Conservation (phyloP, 106 monocot species). For the Cymbidium sinense region DNA sequence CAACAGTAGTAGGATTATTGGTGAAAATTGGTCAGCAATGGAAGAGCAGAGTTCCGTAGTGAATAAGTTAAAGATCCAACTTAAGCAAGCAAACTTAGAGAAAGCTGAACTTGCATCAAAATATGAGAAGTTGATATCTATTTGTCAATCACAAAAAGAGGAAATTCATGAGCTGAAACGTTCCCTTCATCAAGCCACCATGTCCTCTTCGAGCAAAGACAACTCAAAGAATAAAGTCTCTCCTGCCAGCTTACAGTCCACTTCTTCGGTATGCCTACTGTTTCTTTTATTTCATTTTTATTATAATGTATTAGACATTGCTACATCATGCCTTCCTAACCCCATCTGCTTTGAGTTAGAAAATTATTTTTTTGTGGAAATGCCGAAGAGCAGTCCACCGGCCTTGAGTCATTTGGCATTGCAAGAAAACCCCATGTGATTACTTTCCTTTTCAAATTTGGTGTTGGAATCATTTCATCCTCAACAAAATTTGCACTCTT, state of each 20-base stretch:
- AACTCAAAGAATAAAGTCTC: slow-evolving; percentile 23
- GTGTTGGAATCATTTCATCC: too few relatives aligned
- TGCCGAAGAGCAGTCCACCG: too few relatives aligned
- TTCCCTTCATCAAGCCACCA: slow-evolving; percentile 20
- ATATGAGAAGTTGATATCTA: slow-evolving; percentile 63
- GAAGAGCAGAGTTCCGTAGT: slow-evolving; percentile 40
- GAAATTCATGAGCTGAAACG: slow-evolving; percentile 75
- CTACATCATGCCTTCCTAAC: neutral
- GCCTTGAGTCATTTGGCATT: too few relatives aligned
- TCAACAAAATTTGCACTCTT: too few relatives aligned
- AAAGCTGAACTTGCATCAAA: slow-evolving; percentile 61
- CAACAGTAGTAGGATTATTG: slow-evolving; percentile 1
- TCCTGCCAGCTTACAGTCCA: slow-evolving; percentile 17
- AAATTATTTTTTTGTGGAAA: too few relatives aligned
- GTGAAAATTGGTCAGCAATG: slow-evolving; percentile 8
- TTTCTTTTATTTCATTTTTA: neutral
- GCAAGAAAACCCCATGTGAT: too few relatives aligned
- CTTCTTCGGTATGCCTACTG: slow-evolving; percentile 19
- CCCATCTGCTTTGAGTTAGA: neutral
- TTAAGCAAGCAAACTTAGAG: slow-evolving; percentile 63
- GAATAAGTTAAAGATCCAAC: slow-evolving; percentile 53
- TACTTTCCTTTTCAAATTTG: too few relatives aligned
- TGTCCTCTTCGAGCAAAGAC: slow-evolving; percentile 25
- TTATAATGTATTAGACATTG: neutral
- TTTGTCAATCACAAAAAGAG: slow-evolving; percentile 65